Conservation (phyloP, 2,329 filamentous ascomycete genomes). For the Aspergillus sp. region DNA sequence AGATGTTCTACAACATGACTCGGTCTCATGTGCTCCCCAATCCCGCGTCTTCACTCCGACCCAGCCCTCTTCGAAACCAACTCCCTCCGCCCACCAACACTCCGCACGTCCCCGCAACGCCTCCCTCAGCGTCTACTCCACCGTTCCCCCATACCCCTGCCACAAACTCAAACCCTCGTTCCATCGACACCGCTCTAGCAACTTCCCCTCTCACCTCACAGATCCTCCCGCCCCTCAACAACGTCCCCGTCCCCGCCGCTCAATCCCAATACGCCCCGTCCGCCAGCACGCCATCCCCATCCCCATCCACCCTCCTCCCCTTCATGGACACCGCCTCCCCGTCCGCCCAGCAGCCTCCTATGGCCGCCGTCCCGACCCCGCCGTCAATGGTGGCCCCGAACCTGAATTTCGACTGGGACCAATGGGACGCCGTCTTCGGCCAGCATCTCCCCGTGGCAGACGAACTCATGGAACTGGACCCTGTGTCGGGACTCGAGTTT, state of each 20-base stretch:
- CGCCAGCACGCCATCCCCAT: slow-evolving; percentile 6
- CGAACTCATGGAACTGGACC: slow-evolving; percentile 45
- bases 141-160: slow-evolving; percentile 14
- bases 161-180: slow-evolving; percentile 2
- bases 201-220: slow-evolving; percentile 16
- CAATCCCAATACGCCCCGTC: slow-evolving; percentile 9
- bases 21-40: slow-evolving; percentile 30
- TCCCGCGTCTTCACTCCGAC: slow-evolving; percentile 17
- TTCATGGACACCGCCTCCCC: slow-evolving; percentile 26
- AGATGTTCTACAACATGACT: slow-evolving; percentile 37
- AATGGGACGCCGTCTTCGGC: slow-evolving; percentile 51
- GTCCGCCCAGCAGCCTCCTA: slow-evolving; percentile 6
- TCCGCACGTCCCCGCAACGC: slow-evolving; percentile 8
- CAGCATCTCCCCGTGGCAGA: slow-evolving; percentile 46
- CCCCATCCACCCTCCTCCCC: slow-evolving; percentile 7
- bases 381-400: slow-evolving; percentile 42
- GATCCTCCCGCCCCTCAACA: slow-evolving; percentile 9
- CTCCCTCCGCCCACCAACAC: slow-evolving; percentile 13
- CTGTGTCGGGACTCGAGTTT: slow-evolving; percentile 36
- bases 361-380: slow-evolving; percentile 29
- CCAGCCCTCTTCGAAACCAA: slow-evolving; percentile 28
- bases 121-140: slow-evolving; percentile 11
- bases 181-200: slow-evolving; percentile 9
- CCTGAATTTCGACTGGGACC: slow-evolving; percentile 50
- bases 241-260: neutral